Conservation (phyloP, 1,284 basidiomycete genomes). For the Ceratobasidium sp. region DNA sequence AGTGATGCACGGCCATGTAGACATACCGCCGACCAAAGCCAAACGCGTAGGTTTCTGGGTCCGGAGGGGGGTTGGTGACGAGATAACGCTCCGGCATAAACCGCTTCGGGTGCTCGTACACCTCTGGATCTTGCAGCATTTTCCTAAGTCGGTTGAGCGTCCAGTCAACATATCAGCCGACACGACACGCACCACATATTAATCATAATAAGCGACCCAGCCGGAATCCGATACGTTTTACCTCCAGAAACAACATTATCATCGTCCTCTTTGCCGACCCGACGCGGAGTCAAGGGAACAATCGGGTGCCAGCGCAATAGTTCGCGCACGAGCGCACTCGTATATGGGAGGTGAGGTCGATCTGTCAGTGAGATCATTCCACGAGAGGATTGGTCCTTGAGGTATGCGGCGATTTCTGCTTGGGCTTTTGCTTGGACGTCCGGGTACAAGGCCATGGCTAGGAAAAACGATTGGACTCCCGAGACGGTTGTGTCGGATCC, state of each 20-base stretch:
- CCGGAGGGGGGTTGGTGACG: neutral
- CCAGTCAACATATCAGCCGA: neutral
- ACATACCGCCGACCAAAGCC: slow-evolving; percentile 10
- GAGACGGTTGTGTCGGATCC: slow-evolving; percentile 12
- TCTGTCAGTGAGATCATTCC: neutral
- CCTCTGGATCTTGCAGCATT: slow-evolving; percentile 22
- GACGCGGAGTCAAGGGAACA: neutral
- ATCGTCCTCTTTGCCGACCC: slow-evolving; percentile 3
- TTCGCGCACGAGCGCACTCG: slow-evolving; percentile 10
- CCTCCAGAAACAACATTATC: slow-evolving; percentile 1
- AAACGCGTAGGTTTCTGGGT: slow-evolving; percentile 10
- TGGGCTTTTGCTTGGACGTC: slow-evolving; percentile 11
- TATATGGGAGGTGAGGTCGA: slow-evolving; percentile 4
- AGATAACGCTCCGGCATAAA: slow-evolving; percentile 21
- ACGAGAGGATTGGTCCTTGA: neutral
- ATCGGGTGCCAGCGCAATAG: slow-evolving; percentile 17
- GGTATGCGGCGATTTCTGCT: neutral
- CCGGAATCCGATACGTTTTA: slow-evolving; percentile 15
- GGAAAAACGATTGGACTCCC: slow-evolving; percentile 28
- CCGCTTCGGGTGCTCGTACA: neutral
- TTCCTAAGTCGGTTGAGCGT: neutral
- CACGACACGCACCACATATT: neutral
- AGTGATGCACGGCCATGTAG: too few relatives aligned
- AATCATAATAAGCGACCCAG: neutral
- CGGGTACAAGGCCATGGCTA: slow-evolving; percentile 37